Evolutionary conservation across 2,329 filamentous ascomycete species (phyloP), one percentile per base, ranked within the genome.

Genomic region (Geosmithia putterillii): DNA sequence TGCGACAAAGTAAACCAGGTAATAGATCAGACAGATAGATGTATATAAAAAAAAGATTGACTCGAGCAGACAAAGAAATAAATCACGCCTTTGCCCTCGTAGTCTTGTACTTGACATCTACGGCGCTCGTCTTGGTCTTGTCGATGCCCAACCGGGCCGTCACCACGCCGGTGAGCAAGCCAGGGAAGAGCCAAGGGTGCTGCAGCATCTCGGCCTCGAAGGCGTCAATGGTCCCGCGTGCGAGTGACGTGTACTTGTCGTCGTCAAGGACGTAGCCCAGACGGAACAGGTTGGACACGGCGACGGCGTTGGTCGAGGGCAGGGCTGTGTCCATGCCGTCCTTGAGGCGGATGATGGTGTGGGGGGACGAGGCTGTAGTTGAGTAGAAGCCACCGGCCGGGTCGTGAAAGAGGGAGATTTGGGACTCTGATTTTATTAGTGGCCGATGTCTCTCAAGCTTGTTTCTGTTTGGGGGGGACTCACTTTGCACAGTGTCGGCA

Each of bases 311-410:
- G 42, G 86, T 83, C 0, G 87, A 92, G 1, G 92, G 92, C 47
- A 92, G 83, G 2, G 87, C 82, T 5, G 86, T 86, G 60, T 98
- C 92, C 74, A 95, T 95, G 50, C 88, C 92, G 48, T 94, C 87
- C 63, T 98, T 98, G 41, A 95, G 74, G 20, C 90, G 82, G 47
- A 96, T 76, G 46, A 95, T 81, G 22, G 83, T 74, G 53, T 88
- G 78, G 1, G 79, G 67, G 9, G 81, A 78, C 37, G 71, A 62
- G 12, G 68, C 64, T 4, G 72, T 65, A 1, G 83, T 88, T 4
- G 79, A 81, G 65, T 85, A 92, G 70, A 90, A 92, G 25, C 75
- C 86, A 37, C 75, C 75, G 21, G 57, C 63, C 4, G 66, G 57
- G 51, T 95, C 88, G 63, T 86, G 86, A 66, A 96, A 96, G 15